Percentiles rank a stretch among this genome's conserved stretches.
Evolutionary conservation across 2,329 filamentous ascomycete genomes (phyloP).

Genomic region (Fusarium longipes): DNA sequence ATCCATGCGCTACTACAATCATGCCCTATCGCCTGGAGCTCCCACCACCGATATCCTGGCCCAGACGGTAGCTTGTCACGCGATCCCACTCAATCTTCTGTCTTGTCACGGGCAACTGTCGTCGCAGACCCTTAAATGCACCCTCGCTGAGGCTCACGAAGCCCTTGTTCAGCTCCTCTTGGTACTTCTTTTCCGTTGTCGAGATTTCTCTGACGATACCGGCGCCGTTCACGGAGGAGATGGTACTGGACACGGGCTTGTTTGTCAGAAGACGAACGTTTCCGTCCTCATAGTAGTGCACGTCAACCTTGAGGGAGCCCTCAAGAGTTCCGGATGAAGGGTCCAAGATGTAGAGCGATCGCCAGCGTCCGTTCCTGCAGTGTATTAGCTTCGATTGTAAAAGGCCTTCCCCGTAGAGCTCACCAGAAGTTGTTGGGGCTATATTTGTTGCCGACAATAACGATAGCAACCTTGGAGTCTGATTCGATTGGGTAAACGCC

Average conservation of each 20-base stretch:
- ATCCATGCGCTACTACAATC: slow-evolving; percentile 20
- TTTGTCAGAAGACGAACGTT: slow-evolving; percentile 94
- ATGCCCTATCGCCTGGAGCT: slow-evolving; percentile 57
- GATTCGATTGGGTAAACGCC: slow-evolving; percentile 85
- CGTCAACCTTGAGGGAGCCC: slow-evolving; percentile 89
- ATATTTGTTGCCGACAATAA: slow-evolving; percentile 96
- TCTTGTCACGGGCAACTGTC: slow-evolving; percentile 94
- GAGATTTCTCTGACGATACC: slow-evolving; percentile 84
- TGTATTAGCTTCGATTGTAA: slow-evolving; percentile 30
- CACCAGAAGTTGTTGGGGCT: slow-evolving; percentile 98
- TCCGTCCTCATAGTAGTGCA: slow-evolving; percentile 99
- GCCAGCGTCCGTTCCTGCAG: slow-evolving; percentile 92
- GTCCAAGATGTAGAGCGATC: slow-evolving; percentile 84
- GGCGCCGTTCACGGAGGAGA: slow-evolving; percentile 71
- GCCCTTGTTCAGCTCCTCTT: slow-evolving; percentile 93
- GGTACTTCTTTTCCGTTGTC: slow-evolving; percentile 86
- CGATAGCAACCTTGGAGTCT: slow-evolving; percentile 79
- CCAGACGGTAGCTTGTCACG: slow-evolving; percentile 89
- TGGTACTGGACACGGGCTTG: slow-evolving; percentile 74
- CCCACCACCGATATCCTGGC: slow-evolving; percentile 80
- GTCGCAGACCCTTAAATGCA: slow-evolving; percentile 90
- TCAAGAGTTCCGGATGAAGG: slow-evolving; percentile 75
- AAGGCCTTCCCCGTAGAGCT: slow-evolving; percentile 23
- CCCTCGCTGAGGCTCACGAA: slow-evolving; percentile 92
- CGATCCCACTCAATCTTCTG: slow-evolving; percentile 99